Conservation (phyloP, 495 filamentous ascomycete species). For the Pyrenula massariospora region DNA sequence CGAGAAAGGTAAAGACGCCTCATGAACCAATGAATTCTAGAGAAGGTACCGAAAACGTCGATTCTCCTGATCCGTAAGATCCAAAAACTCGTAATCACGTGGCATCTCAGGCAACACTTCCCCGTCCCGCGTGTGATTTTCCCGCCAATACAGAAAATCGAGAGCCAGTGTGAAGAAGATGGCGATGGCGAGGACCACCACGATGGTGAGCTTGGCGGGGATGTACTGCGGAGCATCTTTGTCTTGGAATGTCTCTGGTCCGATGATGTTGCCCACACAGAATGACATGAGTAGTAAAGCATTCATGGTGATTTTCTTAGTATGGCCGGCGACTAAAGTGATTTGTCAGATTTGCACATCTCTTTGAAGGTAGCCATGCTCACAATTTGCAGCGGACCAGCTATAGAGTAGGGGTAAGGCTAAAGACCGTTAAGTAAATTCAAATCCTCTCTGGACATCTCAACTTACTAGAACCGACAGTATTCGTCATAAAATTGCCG, state of each 20-base stretch:
- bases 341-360: too few species aligned
- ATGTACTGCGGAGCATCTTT: constrained; percentile 46
- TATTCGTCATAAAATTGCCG: too few species aligned
- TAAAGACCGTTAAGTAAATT: too few species aligned
- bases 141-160: constrained; percentile 33
- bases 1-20: too few species aligned
- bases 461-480: too few species aligned
- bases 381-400: too few species aligned
- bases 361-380: too few species aligned
- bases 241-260: constrained; percentile 51
- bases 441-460: too few species aligned
- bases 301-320: constrained; percentile 39
- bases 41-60: constrained; percentile 12
- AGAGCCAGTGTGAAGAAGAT: constrained; percentile 42
- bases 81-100: constrained; percentile 44
- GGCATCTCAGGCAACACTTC: constrained; percentile 39
- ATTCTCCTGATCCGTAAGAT: constrained; percentile 33
- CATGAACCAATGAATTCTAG: too few species aligned
- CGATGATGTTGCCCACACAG: constrained; percentile 57
- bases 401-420: too few species aligned
- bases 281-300: constrained; percentile 47
- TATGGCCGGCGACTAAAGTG: constrained; percentile 34
- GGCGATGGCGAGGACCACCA: constrained; percentile 31
- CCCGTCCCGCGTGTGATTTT: constrained; percentile 30
- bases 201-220: constrained; percentile 51